Evolutionary conservation across 768 basidiomycete species (phyloP).

Genomic region (Pleurotus tuber-regium): DNA sequence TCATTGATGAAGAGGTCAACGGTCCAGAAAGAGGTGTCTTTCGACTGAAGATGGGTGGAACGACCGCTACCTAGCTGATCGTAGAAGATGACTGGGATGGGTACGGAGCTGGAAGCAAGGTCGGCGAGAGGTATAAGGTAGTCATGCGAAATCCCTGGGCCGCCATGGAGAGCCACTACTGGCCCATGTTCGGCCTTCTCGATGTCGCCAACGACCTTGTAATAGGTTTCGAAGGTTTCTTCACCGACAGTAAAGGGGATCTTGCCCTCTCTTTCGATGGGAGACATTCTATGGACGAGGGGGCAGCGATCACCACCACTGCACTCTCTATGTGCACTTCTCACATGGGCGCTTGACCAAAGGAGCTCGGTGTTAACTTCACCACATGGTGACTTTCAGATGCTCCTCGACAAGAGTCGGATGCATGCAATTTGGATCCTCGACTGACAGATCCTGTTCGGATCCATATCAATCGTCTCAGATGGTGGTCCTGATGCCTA

Average conservation of each 20-base stretch:
- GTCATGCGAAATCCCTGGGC: conserved; percentile 44
- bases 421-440: not conserved
- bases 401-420: not conserved
- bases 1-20: conserved; percentile 44
- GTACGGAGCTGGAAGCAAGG: conserved; percentile 32
- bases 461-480: not conserved
- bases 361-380: too few species aligned
- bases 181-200: conserved; percentile 24
- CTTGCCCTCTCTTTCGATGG: conserved; percentile 15
- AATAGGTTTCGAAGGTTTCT: conserved; percentile 37
- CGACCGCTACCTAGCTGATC: conserved; percentile 53
- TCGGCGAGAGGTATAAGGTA: conserved; percentile 42
- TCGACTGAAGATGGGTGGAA: conserved; percentile 50
- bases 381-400: conserved; percentile 3
- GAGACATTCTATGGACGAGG: not conserved
- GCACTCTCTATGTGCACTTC: not conserved
- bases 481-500: not conserved
- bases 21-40: conserved; percentile 46
- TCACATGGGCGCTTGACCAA: not conserved
- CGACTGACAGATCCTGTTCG: not conserved
- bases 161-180: conserved; percentile 48
- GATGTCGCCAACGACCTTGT: conserved; percentile 41
- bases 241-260: conserved; percentile 17
- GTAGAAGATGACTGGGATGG: conserved; percentile 44
- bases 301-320: not conserved